Evolutionary conservation across 164 flowering plant species (phyloP), one percentile per base, ranked within the genome.

Genomic region (Aristolochia fimbriata): DNA sequence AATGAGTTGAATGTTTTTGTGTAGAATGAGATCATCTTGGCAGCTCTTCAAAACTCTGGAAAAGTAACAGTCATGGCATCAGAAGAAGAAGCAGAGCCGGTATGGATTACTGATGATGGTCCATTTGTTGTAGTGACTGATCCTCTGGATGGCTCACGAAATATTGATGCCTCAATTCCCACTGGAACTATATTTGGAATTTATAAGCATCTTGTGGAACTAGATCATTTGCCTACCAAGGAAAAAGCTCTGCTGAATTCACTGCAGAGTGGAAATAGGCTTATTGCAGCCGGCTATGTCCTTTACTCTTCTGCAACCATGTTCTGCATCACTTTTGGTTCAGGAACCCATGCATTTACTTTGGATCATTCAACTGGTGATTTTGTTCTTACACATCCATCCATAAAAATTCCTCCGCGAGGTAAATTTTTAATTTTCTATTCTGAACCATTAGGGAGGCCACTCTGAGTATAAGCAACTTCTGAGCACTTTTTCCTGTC

Each of bases 221-320:
- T 86, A 27, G 98, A 84, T 74, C 79, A 86, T 71, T 71, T 89
- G 5, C 96, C 94, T 0, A 55, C 19, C 17, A 83, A 84, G 58
- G 98, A 93, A 71, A 89, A 84, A 71, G 91, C 97, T 49, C 47
- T 51, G 47, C 73, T 89, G 41, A 93, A 93, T 69, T 93, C 96
- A 31, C 91, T 93, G 19, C 98, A 93, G 76, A 80, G 90, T 74
- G 98, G 98, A 47, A 68, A 56, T 17, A 78, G 68, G 76, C 96
- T 87, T 59, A 65, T 93, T 30, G 96, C 92, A 73, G 80, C 97
- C 65, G 91, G 83, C 25, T 93, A 93, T 80, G 87, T 87, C 63
- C 87, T 89, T 47, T 93, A 93, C 72, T 93, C 98, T 62, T 93
- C 98, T 14, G 98, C 98, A 60, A 93, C 98, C 10, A 83, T 93